phyloP scores from a whole-genome alignment of 208 protist genomes.

The Trypanosoma vivax region DNA sequence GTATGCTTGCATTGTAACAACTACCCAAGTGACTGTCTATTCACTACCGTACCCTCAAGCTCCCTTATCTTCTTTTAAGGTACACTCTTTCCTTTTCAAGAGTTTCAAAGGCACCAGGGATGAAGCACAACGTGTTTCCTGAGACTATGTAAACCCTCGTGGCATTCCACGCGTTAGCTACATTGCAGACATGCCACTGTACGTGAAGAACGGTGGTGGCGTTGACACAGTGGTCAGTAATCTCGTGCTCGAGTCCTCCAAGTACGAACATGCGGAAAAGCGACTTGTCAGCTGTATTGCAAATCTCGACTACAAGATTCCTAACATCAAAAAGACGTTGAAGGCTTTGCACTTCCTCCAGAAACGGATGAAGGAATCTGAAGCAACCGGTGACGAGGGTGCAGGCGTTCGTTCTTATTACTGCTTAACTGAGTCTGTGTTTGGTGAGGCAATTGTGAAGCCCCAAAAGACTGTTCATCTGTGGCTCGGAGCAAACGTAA shows the following conservation, averaged over 20 bases:
- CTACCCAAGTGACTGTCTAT: no score
- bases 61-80: no score
- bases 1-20: no score
- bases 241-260: slow-evolving; percentile 86
- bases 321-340: slow-evolving; percentile 90
- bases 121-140: slow-evolving; percentile 72
- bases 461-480: slow-evolving; percentile 86
- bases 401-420: slow-evolving; percentile 73
- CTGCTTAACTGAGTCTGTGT: slow-evolving; percentile 84
- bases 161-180: slow-evolving; percentile 84
- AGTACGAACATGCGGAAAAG: slow-evolving; percentile 91
- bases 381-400: slow-evolving; percentile 20
- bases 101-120: slow-evolving; percentile 1
- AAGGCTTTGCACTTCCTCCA: slow-evolving; percentile 84
- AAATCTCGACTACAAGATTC: slow-evolving; percentile 85
- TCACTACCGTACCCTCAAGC: no score
- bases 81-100: no score
- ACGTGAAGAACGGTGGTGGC: slow-evolving; percentile 76
- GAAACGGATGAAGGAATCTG: slow-evolving; percentile 35
- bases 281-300: slow-evolving; percentile 79
- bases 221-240: slow-evolving; percentile 79
- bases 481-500: slow-evolving; percentile 95
- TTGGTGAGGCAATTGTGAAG: slow-evolving; percentile 74
- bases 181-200: slow-evolving; percentile 71
- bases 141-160: slow-evolving; percentile 85